Conservation (phyloP, 208 protist genomes). For the Trypanosoma mega region DNA sequence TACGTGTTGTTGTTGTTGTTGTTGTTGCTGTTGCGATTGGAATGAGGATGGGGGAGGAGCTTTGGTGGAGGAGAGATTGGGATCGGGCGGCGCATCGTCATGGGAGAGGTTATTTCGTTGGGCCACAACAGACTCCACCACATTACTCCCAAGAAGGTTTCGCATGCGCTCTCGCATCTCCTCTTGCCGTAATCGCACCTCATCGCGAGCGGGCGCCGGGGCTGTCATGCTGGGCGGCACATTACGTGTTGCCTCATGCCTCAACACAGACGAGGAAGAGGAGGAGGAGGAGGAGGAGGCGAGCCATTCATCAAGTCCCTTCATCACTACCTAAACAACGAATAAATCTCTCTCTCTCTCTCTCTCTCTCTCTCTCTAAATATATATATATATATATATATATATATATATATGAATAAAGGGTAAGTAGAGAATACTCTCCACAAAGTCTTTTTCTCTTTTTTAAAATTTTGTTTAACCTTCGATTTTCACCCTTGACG, state of each 20-base stretch:
- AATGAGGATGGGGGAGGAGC: background rate
- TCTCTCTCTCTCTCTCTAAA: too few relatives aligned
- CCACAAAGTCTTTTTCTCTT: too few relatives aligned
- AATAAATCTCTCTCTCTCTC: background rate
- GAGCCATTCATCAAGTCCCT: slow-evolving; percentile 70
- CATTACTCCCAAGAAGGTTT: slow-evolving; percentile 44
- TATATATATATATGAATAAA: too few relatives aligned
- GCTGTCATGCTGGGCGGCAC: too few relatives aligned
- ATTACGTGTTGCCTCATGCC: background rate
- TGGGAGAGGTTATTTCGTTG: too few relatives aligned
- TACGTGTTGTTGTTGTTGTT: background rate
- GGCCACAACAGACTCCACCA: slow-evolving; percentile 26
- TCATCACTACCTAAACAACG: too few relatives aligned
- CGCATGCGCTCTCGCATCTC: slow-evolving; percentile 62
- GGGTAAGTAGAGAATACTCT: too few relatives aligned
- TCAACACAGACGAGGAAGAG: background rate
- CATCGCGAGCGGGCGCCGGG: background rate
- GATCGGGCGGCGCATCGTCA: too few relatives aligned
- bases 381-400: too few relatives aligned
- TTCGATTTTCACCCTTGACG: too few relatives aligned
- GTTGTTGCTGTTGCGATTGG: slow-evolving; percentile 2
- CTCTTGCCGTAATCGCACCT: slow-evolving; percentile 31
- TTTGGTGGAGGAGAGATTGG: too few relatives aligned
- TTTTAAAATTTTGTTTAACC: too few relatives aligned
- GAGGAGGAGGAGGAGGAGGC: slow-evolving; percentile 27